Conservation (phyloP, 768 basidiomycete genomes). For the Leccinum subtestaceum region DNA sequence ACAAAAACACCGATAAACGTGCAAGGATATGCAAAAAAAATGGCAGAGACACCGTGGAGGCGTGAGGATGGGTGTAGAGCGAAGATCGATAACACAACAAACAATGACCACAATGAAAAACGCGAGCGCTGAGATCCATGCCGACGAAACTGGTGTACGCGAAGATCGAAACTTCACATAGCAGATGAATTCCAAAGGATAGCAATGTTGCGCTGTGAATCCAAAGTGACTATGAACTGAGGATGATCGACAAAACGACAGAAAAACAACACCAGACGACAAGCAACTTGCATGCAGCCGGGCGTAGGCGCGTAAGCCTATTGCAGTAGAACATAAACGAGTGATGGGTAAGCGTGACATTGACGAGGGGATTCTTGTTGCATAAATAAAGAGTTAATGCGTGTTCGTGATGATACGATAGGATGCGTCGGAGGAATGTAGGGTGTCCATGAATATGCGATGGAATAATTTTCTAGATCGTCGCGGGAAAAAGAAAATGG, state of each 20-base stretch:
- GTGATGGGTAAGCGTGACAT: conserved; percentile 10
- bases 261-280: conserved; percentile 4
- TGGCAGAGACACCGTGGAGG: neutral
- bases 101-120: conserved; percentile 9
- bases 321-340: conserved; percentile 23
- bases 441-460: conserved; percentile 29
- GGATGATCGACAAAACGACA: conserved; percentile 23
- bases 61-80: conserved; percentile 10
- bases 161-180: conserved; percentile 30
- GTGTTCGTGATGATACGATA: conserved; percentile 16
- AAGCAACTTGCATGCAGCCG: conserved; percentile 4
- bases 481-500: neutral
- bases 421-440: conserved; percentile 24
- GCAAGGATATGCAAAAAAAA: conserved; percentile 28
- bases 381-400: conserved; percentile 27
- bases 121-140: conserved; percentile 18
- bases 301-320: conserved; percentile 17
- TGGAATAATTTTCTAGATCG: conserved; percentile 23
- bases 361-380: conserved; percentile 25
- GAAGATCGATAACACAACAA: conserved; percentile 25
- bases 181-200: conserved; percentile 17
- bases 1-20: neutral
- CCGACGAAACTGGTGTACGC: conserved; percentile 14
- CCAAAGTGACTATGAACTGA: neutral
- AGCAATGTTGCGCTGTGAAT: conserved; percentile 18